These are phyloP conservation scores for Brassica nigra DNA, from an alignment of 345 rosid genomes.

Conservation along the genomic window DNA sequence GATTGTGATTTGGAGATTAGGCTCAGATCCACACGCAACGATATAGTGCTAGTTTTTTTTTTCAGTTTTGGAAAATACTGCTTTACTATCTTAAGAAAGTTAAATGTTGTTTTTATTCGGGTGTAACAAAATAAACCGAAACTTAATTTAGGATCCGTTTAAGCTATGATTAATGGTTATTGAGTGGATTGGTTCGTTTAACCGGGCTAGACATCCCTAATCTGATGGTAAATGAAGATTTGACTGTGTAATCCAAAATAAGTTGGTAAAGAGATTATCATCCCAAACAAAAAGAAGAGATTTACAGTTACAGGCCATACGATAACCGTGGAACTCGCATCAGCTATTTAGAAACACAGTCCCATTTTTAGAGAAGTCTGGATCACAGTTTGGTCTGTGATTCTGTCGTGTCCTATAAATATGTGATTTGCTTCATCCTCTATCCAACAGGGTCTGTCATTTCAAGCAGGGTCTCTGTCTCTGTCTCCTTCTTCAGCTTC, in stretches of 20 bases:
- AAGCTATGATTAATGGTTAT: background rate
- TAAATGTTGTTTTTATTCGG: background rate
- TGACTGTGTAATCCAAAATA: constrained; percentile 31
- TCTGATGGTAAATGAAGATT: constrained; percentile 15
- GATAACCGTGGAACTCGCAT: constrained; percentile 8
- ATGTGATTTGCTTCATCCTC: constrained; percentile 6
- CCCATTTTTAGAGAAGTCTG: constrained; percentile 33
- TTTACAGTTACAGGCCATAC: constrained; percentile 16
- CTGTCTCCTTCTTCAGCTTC: constrained; percentile 24
- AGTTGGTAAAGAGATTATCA: background rate
- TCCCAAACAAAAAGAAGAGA: background rate
- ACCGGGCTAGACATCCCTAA: background rate
- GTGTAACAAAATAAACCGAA: background rate
- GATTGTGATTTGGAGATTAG: background rate
- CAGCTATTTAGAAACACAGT: background rate
- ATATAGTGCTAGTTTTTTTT: background rate
- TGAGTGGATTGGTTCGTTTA: background rate
- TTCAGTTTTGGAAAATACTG: background rate
- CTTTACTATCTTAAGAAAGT: background rate
- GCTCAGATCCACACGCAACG: background rate
- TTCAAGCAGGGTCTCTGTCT: constrained; percentile 35
- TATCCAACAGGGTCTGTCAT: constrained; percentile 29
- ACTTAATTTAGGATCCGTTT: background rate
- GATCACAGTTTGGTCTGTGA: constrained; percentile 30
- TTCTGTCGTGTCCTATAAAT: constrained; percentile 21